Evolutionary conservation across 768 basidiomycete genomes (phyloP), one percentile per base, ranked within the genome.

Genomic region (Lentinula sp.): DNA sequence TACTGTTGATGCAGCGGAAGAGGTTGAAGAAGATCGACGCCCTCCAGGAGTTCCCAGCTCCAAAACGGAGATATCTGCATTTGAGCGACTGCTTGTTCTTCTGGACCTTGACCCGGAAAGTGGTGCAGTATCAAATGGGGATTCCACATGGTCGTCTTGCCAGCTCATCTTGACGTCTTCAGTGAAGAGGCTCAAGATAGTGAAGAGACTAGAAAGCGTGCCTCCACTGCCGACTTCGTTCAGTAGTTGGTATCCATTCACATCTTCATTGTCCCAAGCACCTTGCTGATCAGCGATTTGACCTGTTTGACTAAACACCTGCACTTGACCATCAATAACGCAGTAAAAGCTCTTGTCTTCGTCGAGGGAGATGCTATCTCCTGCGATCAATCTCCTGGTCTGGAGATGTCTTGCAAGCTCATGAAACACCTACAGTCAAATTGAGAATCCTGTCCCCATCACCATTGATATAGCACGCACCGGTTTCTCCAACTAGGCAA

Each of bases 211-310:
- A 28, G 93, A 96, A 11, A 99, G 78, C 0, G 95, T 99, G 18
- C 97, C 97, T 4, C 97, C 96, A 35, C 88, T 91, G 54, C 93
- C 88, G 32, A 99, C 97, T 76, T 98, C 94, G 70, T 98, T 99
- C 42, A 99, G 81, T 6, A 98, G 78, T 69, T 98, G 94, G 73
- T 95, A 98, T 2, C 96, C 95, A 64, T 97, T 96, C 84, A 92
- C 90, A 57, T 91, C 87, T 68, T 92, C 91, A 58, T 87, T 85
- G 42, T 92, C 91, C 86, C 88, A 91, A 11, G 82, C 74, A 45
- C 83, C 83, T 59, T 81, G 80, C 56, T 74, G 77, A 4, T 71
- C 73, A 34, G 79, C 77, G 10, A 75, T 68, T 64, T 83, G 80
- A 5, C 84, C 85, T 0, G 87, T 85, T 61, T 84, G 83, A 15